Base-by-base conservation (phyloP, 2,329 filamentous ascomycete genomes). In the Diaporthe batatas region DNA sequence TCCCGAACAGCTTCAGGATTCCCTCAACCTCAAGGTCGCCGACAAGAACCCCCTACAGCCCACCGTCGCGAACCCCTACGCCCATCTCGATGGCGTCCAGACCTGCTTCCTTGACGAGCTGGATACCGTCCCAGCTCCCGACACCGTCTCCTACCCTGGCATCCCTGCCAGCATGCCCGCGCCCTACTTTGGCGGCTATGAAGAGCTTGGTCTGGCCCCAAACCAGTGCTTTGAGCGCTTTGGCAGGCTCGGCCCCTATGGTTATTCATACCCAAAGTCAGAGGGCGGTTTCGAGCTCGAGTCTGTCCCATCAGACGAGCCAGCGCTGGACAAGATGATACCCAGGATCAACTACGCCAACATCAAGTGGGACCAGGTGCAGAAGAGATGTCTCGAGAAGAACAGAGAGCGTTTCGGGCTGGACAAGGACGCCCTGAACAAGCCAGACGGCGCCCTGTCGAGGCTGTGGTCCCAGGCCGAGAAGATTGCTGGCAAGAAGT, bases 351-450 rank as follows among this genome's bases (percentile, higher is more conserved):
- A 90, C 39, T 95, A 92, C 91, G 84, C 88, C 34, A 83, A 85
- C 25, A 88, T 94, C 47, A 87, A 90, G 75, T 96, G 94, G 94
- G 91, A 91, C 23, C 82, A 87, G 32, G 83, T 96, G 21, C 93
- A 96, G 79, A 84, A 90, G 69, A 82, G 88, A 39, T 96, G 94
- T 78, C 80, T 91, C 0, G 82, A 87, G 75, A 86, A 85, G 76
- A 97, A 97, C 81, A 84, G 88, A 70, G 87, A 88, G 55, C 89
- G 94, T 21, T 96, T 86, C 80, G 85, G 83, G 76, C 79, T 83
- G 73, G 77, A 81, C 62, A 59, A 71, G 23, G 51, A 70, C 14
- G 44, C 58, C 36, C 32, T 65, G 11, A 70, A 54, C 51, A 73
- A 72, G 39, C 64, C 70, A 2, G 72, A 55, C 18, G 70, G 73